These are phyloP conservation scores for Pilaira anomala DNA, from an alignment of 192 early-diverging fungal species.

Conservation along the genomic window DNA sequence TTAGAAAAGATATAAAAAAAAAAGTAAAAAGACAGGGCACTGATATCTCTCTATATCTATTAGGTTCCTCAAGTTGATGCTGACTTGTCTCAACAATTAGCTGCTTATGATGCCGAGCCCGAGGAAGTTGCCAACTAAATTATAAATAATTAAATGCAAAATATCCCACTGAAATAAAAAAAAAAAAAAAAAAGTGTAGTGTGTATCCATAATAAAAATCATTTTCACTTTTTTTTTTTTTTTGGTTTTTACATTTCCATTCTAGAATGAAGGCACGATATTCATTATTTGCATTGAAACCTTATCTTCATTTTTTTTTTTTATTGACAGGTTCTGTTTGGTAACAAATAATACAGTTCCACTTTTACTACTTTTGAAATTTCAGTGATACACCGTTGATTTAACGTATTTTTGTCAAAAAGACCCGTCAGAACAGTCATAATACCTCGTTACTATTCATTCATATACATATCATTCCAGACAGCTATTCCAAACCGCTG, in stretches of 20 bases:
- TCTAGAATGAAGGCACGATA: too few species aligned
- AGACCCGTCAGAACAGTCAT: too few species aligned
- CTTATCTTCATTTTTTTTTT: background rate
- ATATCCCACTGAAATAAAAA: background rate
- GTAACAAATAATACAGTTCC: too few species aligned
- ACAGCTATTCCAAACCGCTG: too few species aligned
- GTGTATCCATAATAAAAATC: background rate
- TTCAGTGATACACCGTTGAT: too few species aligned
- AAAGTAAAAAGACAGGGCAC: background rate
- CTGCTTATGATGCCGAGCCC: slow-evolving; percentile 33
- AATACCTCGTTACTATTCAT: too few species aligned
- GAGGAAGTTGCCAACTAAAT: slow-evolving; percentile 24
- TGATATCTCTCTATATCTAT: background rate
- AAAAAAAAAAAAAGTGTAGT: background rate
- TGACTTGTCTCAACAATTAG: slow-evolving; percentile 31
- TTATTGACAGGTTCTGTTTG: too few species aligned
- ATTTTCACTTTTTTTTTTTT: background rate
- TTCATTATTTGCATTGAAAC: too few species aligned
- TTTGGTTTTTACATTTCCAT: too few species aligned
- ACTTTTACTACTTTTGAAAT: too few species aligned
- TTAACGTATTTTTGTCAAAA: too few species aligned
- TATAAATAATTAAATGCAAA: background rate
- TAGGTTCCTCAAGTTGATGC: slow-evolving; percentile 28
- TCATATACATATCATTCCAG: too few species aligned
- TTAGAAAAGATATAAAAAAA: background rate